Base-by-base conservation (phyloP, 495 filamentous ascomycete genomes). In the Aspergillus baeticus region DNA sequence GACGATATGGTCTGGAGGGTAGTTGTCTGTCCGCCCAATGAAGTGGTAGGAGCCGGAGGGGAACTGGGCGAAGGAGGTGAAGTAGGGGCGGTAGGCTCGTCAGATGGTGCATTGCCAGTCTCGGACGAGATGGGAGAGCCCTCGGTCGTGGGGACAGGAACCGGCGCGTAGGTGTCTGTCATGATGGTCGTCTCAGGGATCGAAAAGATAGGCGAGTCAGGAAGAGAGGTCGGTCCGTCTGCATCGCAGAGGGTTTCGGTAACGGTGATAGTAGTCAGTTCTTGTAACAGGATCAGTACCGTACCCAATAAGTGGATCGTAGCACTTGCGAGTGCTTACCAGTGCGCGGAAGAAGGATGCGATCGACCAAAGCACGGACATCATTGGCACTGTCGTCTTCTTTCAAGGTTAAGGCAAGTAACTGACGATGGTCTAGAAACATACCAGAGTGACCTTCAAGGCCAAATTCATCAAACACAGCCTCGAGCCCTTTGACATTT, bases 191-290 rank as follows among this genome's bases (percentile, higher is more conserved):
- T 52, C 29, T 44, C 48, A 10, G 48, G 55, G 11, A 58, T 37
- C n/a, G 54, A 50, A 13, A 50, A 10, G 29, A 44, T 49, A 26
- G 45, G 26, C 20, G 57, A 35, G 23, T 23, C 38, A 17, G n/a
- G 45, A 14, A 46, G 5, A 42, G 39, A 34, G 34, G 37, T 42
- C 39, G 49, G 49, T 31, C n/a, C 49, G 15, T 22, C 48, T 13
- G 61, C 39, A 18, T 23, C 57, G 51, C 63, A 63, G 21, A 60
- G 41, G 18, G 63, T 66, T 10, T 66, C 58, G 33, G 60, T 66
- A 33, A 62, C 49, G 36, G 64, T 67, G 15, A 66, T 60, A 36
- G 58, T 64, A 23, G 54, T 53, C 29, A 22, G 13, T 23, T 51
- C 54, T 63, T 21, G 31, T 15, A 44, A 23, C 31, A 49, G 23